These are phyloP conservation scores for Periglandula ipomoeae DNA, from an alignment of 2,329 filamentous ascomycete genomes.

Conservation along the genomic window DNA sequence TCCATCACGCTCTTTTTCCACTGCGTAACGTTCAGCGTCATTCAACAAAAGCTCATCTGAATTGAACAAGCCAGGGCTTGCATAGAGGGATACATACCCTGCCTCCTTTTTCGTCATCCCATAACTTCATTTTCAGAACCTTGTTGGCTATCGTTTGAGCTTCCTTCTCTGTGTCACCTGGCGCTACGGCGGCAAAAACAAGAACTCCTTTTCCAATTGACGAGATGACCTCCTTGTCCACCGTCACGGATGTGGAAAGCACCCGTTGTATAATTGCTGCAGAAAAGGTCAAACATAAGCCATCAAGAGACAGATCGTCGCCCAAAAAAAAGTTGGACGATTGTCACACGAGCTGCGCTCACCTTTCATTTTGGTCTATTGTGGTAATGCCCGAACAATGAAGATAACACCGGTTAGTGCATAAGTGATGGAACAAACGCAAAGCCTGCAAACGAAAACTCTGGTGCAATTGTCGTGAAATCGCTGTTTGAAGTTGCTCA, in stretches of 20 bases:
- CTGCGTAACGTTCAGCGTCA: slow-evolving; percentile 31
- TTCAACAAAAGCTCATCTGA: too few relatives aligned
- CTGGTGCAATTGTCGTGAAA: background rate
- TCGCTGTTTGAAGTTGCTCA: background rate
- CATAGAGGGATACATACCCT: slow-evolving; percentile 37
- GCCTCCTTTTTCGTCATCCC: slow-evolving; percentile 70
- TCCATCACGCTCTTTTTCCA: slow-evolving; percentile 90
- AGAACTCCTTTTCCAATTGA: slow-evolving; percentile 84
- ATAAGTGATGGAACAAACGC: too few relatives aligned
- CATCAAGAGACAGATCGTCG: background rate
- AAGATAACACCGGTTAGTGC: too few relatives aligned
- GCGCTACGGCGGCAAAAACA: slow-evolving; percentile 84
- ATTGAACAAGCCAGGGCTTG: background rate
- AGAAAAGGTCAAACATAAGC: background rate
- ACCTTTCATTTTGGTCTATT: slow-evolving; percentile 9
- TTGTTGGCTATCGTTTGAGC: slow-evolving; percentile 75
- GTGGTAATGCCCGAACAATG: too few relatives aligned
- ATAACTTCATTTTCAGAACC: slow-evolving; percentile 81
- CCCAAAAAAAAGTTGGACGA: background rate
- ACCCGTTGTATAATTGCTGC: slow-evolving; percentile 88
- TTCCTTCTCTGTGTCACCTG: slow-evolving; percentile 84
- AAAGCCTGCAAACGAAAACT: too few relatives aligned
- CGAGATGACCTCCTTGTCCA: slow-evolving; percentile 83
- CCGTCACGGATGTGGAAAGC: slow-evolving; percentile 88
- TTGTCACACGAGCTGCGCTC: background rate